phyloP scores from a whole-genome alignment of 164 flowering plant species.

The Aristolochia contorta region DNA sequence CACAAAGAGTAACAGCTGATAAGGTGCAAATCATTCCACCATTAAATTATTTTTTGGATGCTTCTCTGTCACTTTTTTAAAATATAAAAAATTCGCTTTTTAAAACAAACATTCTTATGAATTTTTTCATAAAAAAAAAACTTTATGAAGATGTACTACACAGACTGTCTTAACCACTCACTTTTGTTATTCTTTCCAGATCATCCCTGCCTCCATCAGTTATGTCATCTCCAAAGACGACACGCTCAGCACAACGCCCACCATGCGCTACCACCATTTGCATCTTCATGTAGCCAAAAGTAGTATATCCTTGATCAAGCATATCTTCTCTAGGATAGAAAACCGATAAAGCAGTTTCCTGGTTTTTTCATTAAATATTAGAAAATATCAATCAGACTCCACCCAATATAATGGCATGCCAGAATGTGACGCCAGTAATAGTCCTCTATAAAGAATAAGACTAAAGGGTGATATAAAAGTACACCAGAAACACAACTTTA shows the following conservation, averaged over 20 bases:
- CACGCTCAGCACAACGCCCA: slow-evolving; percentile 90
- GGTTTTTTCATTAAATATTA: slow-evolving; percentile 5
- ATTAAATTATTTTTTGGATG: too few relatives aligned
- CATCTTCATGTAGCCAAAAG: slow-evolving; percentile 98
- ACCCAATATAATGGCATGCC: too few relatives aligned
- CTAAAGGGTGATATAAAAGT: too few relatives aligned
- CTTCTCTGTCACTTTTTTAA: neutral
- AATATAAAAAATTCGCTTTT: too few relatives aligned
- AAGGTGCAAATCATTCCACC: too few relatives aligned
- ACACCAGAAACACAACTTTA: too few relatives aligned
- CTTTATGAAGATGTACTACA: too few relatives aligned
- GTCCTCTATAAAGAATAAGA: too few relatives aligned
- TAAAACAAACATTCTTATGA: neutral
- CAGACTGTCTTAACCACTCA: slow-evolving; percentile 16
- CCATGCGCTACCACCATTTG: slow-evolving; percentile 99
- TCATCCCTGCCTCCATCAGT: slow-evolving; percentile 96
- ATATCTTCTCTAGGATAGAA: slow-evolving; percentile 91
- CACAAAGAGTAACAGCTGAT: too few relatives aligned
- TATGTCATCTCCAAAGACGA: slow-evolving; percentile 80
- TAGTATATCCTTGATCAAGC: slow-evolving; percentile 81
- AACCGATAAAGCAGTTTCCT: slow-evolving; percentile 95
- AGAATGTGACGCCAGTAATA: too few relatives aligned
- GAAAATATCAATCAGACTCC: too few relatives aligned
- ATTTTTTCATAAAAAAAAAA: neutral
- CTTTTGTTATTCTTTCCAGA: slow-evolving; percentile 85